phyloP scores from a whole-genome alignment of 2,329 filamentous ascomycete species.

The Setomelanomma holmii region DNA sequence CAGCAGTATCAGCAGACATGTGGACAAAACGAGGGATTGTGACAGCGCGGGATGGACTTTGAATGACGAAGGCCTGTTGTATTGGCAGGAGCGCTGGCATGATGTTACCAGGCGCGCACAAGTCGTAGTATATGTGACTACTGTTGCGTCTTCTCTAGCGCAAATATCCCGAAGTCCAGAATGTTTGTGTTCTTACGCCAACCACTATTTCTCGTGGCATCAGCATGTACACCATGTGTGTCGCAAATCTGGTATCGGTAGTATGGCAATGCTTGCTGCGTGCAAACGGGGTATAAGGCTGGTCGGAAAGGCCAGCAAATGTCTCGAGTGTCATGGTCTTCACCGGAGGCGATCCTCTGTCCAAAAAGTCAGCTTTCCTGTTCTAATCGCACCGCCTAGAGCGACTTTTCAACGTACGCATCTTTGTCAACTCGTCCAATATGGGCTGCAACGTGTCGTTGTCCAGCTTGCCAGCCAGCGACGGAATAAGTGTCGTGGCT shows the following conservation, averaged over 20 bases:
- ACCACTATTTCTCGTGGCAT: background rate
- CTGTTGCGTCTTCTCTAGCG: too few species aligned
- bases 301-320: background rate
- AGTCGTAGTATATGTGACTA: too few species aligned
- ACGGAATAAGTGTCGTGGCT: slow-evolving; percentile 94
- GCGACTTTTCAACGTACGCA: slow-evolving; percentile 63
- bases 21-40: too few species aligned
- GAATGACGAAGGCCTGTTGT: too few species aligned
- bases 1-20: too few species aligned
- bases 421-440: slow-evolving; percentile 88
- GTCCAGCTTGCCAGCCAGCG: slow-evolving; percentile 83
- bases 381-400: too few species aligned
- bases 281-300: background rate
- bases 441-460: slow-evolving; percentile 89
- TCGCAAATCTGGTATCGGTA: background rate
- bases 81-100: too few species aligned
- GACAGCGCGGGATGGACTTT: too few species aligned
- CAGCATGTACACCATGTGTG: background rate
- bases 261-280: background rate
- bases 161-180: too few species aligned
- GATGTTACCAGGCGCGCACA: too few species aligned
- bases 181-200: background rate
- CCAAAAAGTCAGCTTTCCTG: slow-evolving; percentile 25
- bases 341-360: slow-evolving; percentile 38
- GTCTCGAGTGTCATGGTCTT: background rate